A percentile compares a stretch with the other conserved stretches of the same genome.
These are phyloP conservation scores for Dactylorhiza incarnata DNA, from an alignment of 106 monocot genomes.

Conservation along the genomic window DNA sequence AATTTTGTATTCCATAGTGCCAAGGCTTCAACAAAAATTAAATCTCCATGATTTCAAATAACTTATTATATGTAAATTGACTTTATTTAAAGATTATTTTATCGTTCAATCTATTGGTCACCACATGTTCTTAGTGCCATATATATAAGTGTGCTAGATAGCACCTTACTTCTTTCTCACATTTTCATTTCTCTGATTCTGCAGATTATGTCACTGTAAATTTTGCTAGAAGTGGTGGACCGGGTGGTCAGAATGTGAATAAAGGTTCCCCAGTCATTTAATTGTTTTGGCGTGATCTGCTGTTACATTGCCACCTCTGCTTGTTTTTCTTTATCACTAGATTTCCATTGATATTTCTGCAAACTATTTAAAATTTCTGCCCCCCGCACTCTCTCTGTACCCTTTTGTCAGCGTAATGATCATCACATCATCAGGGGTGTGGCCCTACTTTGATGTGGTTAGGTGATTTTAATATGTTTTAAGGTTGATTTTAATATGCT, in stretches of 20 bases:
- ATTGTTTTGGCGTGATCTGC: background rate
- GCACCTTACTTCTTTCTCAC: background rate
- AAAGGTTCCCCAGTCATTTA: constrained; percentile 44
- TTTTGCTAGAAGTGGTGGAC: constrained; percentile 95
- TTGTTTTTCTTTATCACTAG: background rate
- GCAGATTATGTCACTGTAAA: constrained; percentile 87
- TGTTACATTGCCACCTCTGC: background rate
- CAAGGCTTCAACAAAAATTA: background rate
- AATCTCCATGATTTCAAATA: background rate
- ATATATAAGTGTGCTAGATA: background rate
- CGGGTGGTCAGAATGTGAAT: constrained; percentile 98
- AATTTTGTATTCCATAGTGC: background rate
- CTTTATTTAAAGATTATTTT: background rate
- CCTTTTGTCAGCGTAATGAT: no score
- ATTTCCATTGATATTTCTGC: background rate
- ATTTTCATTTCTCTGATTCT: constrained; percentile 11
- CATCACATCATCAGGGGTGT: no score
- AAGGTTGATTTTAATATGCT: background rate
- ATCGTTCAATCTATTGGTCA: background rate
- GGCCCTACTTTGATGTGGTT: no score
- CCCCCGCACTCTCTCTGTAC: no score
- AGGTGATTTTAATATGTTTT: no score
- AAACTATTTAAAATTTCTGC: background rate
- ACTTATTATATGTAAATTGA: background rate
- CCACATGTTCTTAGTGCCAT: background rate